Conservation (phyloP, 805 yeast species). For the Maudiozyma serrabonitensis region DNA sequence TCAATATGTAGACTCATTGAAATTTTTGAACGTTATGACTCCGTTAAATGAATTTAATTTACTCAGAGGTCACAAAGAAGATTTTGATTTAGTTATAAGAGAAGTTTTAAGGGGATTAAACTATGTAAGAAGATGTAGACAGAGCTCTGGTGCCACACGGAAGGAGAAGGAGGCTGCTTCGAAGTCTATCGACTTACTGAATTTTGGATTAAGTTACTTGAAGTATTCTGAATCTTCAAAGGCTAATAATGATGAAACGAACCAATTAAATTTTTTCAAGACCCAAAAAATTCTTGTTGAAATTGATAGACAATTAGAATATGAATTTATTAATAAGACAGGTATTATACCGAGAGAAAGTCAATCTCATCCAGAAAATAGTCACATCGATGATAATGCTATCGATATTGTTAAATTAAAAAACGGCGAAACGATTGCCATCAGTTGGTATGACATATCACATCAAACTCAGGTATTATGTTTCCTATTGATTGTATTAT, state of each 20-base stretch:
- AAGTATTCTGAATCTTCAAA: conserved; percentile 19
- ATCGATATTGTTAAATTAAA: conserved; percentile 24
- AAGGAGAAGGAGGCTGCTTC: conserved; percentile 14
- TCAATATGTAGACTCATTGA: conserved; percentile 29
- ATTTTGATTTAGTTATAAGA: conserved; percentile 28
- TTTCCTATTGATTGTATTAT: conserved; percentile 24
- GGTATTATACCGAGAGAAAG: conserved; percentile 27
- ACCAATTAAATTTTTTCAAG: conserved; percentile 22
- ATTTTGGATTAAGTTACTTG: conserved; percentile 22
- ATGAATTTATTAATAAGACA: conserved; percentile 27
- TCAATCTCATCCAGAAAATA: conserved; percentile 29
- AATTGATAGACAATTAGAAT: conserved; percentile 27
- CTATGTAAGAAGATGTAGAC: conserved; percentile 3
- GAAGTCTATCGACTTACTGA: conserved; percentile 9
- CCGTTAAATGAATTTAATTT: conserved; percentile 29
- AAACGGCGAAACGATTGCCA: conserved; percentile 23
- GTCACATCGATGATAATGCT: conserved; percentile 27
- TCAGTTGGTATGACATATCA: conserved; percentile 32
- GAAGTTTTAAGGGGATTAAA: conserved; percentile 28
- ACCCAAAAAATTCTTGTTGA: conserved; percentile 28
- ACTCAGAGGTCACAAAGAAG: conserved; percentile 30
- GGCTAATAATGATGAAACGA: conserved; percentile 6
- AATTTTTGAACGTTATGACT: conserved; percentile 28
- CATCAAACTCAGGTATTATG: conserved; percentile 31
- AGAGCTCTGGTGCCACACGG: conserved; percentile 16